These are phyloP conservation scores for Amphicarpaea edgeworthii DNA, from an alignment of 306 rosid genomes.

Conservation along the genomic window DNA sequence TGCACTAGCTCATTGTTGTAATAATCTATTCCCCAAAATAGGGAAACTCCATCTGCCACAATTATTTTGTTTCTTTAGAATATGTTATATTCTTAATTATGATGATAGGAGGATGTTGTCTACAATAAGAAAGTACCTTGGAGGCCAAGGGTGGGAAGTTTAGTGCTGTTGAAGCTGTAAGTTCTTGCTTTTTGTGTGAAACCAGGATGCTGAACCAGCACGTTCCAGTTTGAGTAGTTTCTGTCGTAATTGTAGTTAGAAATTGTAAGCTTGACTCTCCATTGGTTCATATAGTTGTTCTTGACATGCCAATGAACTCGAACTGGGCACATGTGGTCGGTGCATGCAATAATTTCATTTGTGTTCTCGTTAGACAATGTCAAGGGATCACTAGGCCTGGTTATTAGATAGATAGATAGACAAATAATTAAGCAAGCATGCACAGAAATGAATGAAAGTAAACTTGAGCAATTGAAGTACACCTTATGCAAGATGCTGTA, in stretches of 20 bases:
- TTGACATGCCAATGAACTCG: conserved; percentile 86
- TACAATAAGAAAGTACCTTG: conserved; percentile 60
- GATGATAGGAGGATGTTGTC: not conserved
- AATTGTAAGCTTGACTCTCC: conserved; percentile 86
- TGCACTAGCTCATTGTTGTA: conserved; percentile 62
- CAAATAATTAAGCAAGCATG: not conserved
- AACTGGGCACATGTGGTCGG: conserved; percentile 82
- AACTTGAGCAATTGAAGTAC: conserved; percentile 14
- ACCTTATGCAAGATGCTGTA: conserved; percentile 61
- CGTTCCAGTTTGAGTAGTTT: conserved; percentile 77
- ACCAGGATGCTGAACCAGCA: conserved; percentile 81
- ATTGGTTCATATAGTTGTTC: conserved; percentile 66
- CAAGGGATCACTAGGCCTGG: conserved; percentile 51
- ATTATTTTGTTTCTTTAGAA: not conserved
- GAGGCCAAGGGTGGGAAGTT: conserved; percentile 59
- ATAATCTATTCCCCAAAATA: conserved; percentile 78
- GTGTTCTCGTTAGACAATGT: conserved; percentile 15
- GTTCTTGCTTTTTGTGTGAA: conserved; percentile 52
- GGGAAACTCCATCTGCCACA: conserved; percentile 72
- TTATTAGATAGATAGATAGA: conserved; percentile 25
- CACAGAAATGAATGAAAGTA: not conserved
- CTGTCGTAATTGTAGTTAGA: conserved; percentile 68
- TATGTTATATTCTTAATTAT: not conserved
- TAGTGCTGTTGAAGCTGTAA: conserved; percentile 71
- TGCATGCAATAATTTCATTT: conserved; percentile 52